A percentile compares a stretch with the other conserved stretches of the same genome.
Conservation (phyloP, 1,139 yeast genomes). For the Lodderomyces parapsilosis region DNA sequence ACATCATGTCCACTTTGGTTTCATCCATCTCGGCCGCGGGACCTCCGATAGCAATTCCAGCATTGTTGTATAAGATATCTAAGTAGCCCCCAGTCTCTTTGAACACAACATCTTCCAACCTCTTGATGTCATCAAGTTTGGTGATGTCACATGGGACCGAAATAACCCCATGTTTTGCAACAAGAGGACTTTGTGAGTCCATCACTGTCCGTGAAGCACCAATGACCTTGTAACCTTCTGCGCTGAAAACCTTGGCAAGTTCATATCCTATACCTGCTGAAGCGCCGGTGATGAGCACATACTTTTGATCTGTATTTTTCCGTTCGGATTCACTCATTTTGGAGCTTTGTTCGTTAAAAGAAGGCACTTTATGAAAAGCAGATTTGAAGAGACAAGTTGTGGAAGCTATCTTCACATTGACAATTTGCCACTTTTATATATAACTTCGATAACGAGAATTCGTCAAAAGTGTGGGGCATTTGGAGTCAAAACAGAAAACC, state of each 20-base stretch:
- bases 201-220: conserved; percentile 26
- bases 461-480: too few relatives aligned
- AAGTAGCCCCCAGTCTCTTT: conserved; percentile 29
- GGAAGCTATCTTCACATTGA: too few relatives aligned
- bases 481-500: too few relatives aligned
- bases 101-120: conserved; percentile 21
- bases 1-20: conserved; percentile 21
- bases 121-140: conserved; percentile 25
- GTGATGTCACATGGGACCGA: conserved; percentile 36
- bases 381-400: too few relatives aligned
- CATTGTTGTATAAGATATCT: conserved; percentile 35
- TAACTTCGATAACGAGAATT: too few relatives aligned
- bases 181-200: conserved; percentile 28
- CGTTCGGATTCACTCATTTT: too few relatives aligned
- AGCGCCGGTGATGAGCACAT: conserved; percentile 40
- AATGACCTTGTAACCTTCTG: conserved; percentile 34
- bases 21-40: conserved; percentile 35
- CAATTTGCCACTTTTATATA: too few relatives aligned
- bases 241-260: conserved; percentile 25
- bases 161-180: conserved; percentile 26
- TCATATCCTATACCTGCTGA: conserved; percentile 42
- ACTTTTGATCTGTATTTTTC: too few relatives aligned
- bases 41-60: conserved; percentile 31
- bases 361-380: too few relatives aligned
- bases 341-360: conserved; percentile 42